Conservation (phyloP, 805 yeast genomes). For the Candida boleticola region DNA sequence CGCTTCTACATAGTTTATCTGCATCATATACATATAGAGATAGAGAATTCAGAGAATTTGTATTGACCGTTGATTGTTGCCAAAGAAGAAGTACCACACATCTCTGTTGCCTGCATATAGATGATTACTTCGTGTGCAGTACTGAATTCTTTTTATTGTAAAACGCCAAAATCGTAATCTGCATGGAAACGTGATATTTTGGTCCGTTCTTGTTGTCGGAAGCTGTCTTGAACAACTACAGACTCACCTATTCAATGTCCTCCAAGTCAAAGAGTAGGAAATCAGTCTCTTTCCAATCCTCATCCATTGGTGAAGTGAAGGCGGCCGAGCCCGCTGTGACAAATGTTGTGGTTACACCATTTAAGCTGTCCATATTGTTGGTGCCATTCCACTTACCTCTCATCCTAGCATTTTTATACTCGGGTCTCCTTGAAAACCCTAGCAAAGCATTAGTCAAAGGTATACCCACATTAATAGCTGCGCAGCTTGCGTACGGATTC, state of each 20-base stretch:
- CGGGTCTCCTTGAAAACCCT: conserved; percentile 21
- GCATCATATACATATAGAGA: conserved; percentile 14
- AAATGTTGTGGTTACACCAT: background rate
- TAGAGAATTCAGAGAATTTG: no score
- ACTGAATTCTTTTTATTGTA: no score
- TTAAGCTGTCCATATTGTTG: conserved; percentile 10
- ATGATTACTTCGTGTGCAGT: no score
- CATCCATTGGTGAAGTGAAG: background rate
- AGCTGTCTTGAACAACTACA: no score
- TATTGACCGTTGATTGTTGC: no score
- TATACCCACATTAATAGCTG: conserved; percentile 18
- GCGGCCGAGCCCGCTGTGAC: conserved; percentile 4
- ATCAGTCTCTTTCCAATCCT: conserved; percentile 1
- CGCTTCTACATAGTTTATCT: conserved; percentile 9
- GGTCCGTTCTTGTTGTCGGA: no score
- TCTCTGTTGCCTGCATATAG: no score
- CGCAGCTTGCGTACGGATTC: conserved; percentile 24
- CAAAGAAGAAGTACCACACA: no score
- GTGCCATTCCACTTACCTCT: conserved; percentile 22
- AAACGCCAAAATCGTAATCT: no score
- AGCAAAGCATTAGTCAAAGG: conserved; percentile 24
- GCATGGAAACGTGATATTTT: no score
- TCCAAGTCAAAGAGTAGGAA: conserved; percentile 1
- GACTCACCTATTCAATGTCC: no score
- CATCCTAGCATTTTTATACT: conserved; percentile 1